These are phyloP conservation scores for Cytospora leucostoma DNA, from an alignment of 2,329 filamentous ascomycete genomes.

Conservation along the genomic window DNA sequence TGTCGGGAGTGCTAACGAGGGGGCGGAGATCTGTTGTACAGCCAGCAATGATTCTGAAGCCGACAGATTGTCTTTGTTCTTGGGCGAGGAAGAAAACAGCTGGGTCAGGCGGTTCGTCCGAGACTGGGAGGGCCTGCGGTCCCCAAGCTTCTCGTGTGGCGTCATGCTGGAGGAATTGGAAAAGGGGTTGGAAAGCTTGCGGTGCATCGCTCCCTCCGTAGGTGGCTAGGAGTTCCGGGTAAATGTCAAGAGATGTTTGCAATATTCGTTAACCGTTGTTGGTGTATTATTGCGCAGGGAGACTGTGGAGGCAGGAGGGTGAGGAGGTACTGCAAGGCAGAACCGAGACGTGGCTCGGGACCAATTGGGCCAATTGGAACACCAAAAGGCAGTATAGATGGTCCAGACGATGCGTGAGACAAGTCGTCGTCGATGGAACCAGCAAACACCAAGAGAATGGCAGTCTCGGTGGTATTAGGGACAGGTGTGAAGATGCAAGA, in stretches of 20 bases:
- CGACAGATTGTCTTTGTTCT: conserved; percentile 67
- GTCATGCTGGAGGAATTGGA: conserved; percentile 51
- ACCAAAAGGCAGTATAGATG: background rate
- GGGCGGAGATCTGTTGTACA: conserved; percentile 69
- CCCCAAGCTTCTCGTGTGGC: conserved; percentile 51
- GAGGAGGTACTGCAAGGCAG: background rate
- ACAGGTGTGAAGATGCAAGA: conserved; percentile 11
- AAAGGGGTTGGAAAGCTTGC: conserved; percentile 61
- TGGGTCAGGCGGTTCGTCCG: conserved; percentile 78
- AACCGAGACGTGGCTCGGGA: conserved; percentile 3
- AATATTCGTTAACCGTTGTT: background rate
- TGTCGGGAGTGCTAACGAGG: conserved; percentile 78
- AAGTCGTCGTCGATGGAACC: background rate
- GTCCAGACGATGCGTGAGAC: conserved; percentile 11
- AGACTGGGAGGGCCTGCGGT: conserved; percentile 61
- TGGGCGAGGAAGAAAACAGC: conserved; percentile 80
- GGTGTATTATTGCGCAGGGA: conserved; percentile 1
- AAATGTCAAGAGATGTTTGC: background rate
- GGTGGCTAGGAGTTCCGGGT: background rate
- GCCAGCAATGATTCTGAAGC: conserved; percentile 69
- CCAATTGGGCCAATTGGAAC: background rate
- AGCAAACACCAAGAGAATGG: background rate
- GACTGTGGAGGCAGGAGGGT: conserved; percentile 6
- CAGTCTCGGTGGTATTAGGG: background rate
- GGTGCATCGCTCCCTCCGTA: conserved; percentile 52